These are phyloP conservation scores for Monosporozyma unispora DNA, from an alignment of 805 yeast genomes.

Conservation along the genomic window DNA sequence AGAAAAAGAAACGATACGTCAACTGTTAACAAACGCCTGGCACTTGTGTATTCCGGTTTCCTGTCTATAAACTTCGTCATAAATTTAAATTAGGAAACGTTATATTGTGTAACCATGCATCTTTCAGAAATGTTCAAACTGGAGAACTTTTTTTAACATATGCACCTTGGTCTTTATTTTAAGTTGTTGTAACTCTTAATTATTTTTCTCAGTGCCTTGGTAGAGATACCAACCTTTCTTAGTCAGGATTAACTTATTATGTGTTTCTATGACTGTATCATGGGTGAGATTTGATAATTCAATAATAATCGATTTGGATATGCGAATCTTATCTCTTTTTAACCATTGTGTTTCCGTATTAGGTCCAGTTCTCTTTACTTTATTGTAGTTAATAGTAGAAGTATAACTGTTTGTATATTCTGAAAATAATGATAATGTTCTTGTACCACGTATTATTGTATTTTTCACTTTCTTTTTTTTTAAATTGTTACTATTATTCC, in stretches of 20 bases:
- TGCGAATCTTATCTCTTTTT: background rate
- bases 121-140: too few species aligned
- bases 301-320: background rate
- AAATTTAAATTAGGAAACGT: too few species aligned
- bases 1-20: too few species aligned
- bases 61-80: too few species aligned
- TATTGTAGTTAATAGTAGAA: background rate
- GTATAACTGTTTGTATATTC: slow-evolving; percentile 13
- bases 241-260: background rate
- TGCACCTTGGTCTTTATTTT: too few species aligned
- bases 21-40: too few species aligned
- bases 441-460: background rate
- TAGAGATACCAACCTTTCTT: background rate
- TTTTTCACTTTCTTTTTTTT: background rate
- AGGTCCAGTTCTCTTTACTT: too few species aligned
- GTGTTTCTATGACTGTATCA: background rate
- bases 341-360: background rate
- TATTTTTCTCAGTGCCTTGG: background rate
- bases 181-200: too few species aligned
- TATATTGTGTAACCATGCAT: too few species aligned
- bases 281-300: background rate
- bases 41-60: too few species aligned
- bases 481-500: background rate
- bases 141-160: too few species aligned
- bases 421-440: slow-evolving; percentile 6